These are phyloP conservation scores for Ploettnerulaceae sp. DNA, from an alignment of 2,329 filamentous ascomycete genomes.

Conservation along the genomic window DNA sequence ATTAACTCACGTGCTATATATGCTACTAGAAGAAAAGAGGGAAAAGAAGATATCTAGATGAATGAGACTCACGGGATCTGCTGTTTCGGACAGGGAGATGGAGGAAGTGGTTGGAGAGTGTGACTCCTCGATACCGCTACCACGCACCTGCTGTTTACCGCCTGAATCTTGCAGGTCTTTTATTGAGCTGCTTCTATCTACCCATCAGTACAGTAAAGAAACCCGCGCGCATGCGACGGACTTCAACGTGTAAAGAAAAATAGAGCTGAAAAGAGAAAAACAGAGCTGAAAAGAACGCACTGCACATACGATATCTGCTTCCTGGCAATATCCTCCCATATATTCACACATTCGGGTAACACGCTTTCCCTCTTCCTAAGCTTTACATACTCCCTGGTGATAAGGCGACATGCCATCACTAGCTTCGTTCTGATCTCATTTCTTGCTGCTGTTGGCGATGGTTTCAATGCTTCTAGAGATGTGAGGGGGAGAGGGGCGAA, in stretches of 20 bases:
- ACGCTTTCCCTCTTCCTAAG: slow-evolving; percentile 14
- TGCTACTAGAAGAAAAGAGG: no score
- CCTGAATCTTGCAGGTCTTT: no score
- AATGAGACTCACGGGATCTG: slow-evolving; percentile 14
- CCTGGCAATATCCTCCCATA: slow-evolving; percentile 18
- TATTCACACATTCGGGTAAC: slow-evolving; percentile 10
- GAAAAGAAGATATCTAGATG: not conserved
- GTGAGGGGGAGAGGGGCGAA: slow-evolving; percentile 22
- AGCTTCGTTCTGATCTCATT: slow-evolving; percentile 11
- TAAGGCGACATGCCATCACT: slow-evolving; percentile 5
- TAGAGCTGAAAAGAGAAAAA: no score
- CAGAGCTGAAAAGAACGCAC: no score
- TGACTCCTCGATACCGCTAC: no score
- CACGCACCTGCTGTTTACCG: no score
- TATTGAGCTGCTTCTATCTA: no score
- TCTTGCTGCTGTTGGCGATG: not conserved
- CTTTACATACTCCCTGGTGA: slow-evolving; percentile 12
- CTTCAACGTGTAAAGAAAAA: no score
- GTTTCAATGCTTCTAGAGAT: not conserved
- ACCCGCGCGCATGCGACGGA: no score
- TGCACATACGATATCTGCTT: slow-evolving; percentile 11
- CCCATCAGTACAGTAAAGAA: no score
- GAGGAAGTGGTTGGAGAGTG: not conserved
- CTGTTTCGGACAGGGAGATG: no score
- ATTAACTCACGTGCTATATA: no score